These are phyloP conservation scores for Tetracladium setigerum DNA, from an alignment of 495 filamentous ascomycete genomes.

Conservation along the genomic window DNA sequence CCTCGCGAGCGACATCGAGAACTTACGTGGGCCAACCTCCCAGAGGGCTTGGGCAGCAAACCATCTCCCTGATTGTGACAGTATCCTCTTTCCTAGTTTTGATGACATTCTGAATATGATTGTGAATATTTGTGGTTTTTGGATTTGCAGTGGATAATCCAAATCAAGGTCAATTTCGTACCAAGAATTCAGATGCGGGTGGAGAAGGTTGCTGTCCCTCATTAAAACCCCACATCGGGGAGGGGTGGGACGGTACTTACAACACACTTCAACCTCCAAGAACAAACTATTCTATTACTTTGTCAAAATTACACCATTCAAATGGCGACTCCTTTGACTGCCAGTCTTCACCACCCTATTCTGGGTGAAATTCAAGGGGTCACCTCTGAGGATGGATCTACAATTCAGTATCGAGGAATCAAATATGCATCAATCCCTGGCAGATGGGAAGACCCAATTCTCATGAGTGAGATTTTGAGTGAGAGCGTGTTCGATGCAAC, in stretches of 20 bases:
- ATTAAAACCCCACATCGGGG: too few species aligned
- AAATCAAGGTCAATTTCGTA: neutral
- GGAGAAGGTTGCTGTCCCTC: too few species aligned
- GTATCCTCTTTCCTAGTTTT: neutral
- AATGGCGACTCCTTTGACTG: neutral
- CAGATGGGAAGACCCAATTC: constrained; percentile 11
- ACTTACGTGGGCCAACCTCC: neutral
- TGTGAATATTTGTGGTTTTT: neutral
- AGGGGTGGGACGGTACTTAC: too few species aligned
- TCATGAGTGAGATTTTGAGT: neutral
- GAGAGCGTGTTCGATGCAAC: constrained; percentile 1
- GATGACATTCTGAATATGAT: neutral
- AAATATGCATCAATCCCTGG: constrained; percentile 9
- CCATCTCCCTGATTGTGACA: neutral
- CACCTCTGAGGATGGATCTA: neutral
- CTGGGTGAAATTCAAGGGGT: constrained; percentile 7
- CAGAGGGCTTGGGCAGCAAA: neutral
- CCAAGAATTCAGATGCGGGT: too few species aligned
- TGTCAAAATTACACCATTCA: too few species aligned
- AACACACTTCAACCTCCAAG: too few species aligned
- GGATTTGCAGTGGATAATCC: neutral
- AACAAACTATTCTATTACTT: too few species aligned
- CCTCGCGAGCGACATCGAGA: constrained; percentile 6
- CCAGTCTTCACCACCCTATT: neutral
- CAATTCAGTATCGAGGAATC: constrained; percentile 11